Evolutionary conservation across 2,329 filamentous ascomycete species (phyloP), one percentile per base, ranked within the genome.

Genomic region (Graphilbum fragrans): DNA sequence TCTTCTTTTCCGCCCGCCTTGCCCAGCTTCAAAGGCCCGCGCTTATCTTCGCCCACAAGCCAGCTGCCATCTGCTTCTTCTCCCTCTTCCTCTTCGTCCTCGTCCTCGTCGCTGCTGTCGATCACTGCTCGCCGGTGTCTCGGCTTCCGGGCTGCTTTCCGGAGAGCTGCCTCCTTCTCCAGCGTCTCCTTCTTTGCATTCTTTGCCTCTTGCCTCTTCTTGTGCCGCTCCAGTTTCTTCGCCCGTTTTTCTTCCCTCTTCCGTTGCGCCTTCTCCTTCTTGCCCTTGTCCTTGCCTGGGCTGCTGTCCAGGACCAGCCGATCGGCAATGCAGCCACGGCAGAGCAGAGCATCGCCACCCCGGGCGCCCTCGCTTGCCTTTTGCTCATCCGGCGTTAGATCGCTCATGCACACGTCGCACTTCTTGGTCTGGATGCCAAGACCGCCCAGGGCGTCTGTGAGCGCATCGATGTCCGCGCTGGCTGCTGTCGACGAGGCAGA

Each of bases 371-470:
- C 62, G 4, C 45, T 46, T 4, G 66, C 61, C 11, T 20, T 22
- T 39, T 47, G 45, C 50, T 81, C 77, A 3, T 70, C 67, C 20
- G 64, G 62, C 16, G 69, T 71, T 17, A 94, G 62, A 16, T 80
- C 72, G 39, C 70, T 72, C 51, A 88, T 81, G 53, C 88, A 95
- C 46, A 94, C 77, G 53, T 88, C 84, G 54, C 88, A 95, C 48
- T 79, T 77, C 64, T 81, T 90, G 10, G 74, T 69, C 49, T 78
- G 69, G 42, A 95, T 82, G 45, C 77, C 86, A 53, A 98, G 74
- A 2, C 82, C 85, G 3, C 86, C 86, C 54, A 98, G 82, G 53
- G 95, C 71, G 53, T 92, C 82, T 0, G 87, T 84, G 54, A 98
- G 75, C 23, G 77, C 80, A 56, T 96, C 88, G 12, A 94, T 63